A percentile compares a stretch with the other conserved stretches of the same genome.
Evolutionary conservation across 805 yeast genomes (phyloP).

Genomic region (Ogataea thermomethanolica): DNA sequence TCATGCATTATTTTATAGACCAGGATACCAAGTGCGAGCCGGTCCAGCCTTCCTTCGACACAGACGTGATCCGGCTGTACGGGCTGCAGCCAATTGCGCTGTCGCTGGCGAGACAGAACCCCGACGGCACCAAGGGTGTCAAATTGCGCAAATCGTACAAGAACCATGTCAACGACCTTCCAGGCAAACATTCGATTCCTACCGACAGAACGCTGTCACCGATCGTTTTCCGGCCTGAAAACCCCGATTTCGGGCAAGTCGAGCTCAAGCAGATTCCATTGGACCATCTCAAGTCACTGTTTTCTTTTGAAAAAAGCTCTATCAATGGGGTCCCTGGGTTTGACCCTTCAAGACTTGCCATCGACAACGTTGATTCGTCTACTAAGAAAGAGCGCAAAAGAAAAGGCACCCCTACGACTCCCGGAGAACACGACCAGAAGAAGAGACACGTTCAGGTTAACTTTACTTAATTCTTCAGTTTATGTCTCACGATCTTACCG

Average conservation of each 20-base stretch:
- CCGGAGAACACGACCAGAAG: conserved; percentile 26
- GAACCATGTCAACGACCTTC: conserved; percentile 82
- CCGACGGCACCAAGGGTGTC: conserved; percentile 87
- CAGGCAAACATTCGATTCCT: conserved; percentile 75
- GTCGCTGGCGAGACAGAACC: conserved; percentile 81
- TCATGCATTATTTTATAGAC: conserved; percentile 31
- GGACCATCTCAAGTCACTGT: conserved; percentile 43
- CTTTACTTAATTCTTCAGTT: conserved; percentile 23
- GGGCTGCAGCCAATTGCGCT: conserved; percentile 64
- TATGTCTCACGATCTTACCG: conserved; percentile 50
- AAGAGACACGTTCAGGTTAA: conserved; percentile 34
- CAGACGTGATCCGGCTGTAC: conserved; percentile 68
- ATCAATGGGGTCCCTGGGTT: conserved; percentile 75
- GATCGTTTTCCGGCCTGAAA: conserved; percentile 37
- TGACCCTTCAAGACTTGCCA: conserved; percentile 63
- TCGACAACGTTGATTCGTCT: conserved; percentile 38
- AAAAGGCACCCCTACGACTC: conserved; percentile 21
- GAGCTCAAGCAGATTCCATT: conserved; percentile 49
- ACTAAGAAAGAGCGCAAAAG: conserved; percentile 29
- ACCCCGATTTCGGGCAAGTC: conserved; percentile 34
- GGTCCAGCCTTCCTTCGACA: conserved; percentile 65
- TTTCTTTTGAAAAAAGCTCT: conserved; percentile 62
- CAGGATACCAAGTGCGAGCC: conserved; percentile 33
- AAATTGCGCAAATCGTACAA: conserved; percentile 93
- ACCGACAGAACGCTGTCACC: conserved; percentile 39